Evolutionary conservation across 306 rosid species (phyloP).

Genomic region (Sicyos edulis): DNA sequence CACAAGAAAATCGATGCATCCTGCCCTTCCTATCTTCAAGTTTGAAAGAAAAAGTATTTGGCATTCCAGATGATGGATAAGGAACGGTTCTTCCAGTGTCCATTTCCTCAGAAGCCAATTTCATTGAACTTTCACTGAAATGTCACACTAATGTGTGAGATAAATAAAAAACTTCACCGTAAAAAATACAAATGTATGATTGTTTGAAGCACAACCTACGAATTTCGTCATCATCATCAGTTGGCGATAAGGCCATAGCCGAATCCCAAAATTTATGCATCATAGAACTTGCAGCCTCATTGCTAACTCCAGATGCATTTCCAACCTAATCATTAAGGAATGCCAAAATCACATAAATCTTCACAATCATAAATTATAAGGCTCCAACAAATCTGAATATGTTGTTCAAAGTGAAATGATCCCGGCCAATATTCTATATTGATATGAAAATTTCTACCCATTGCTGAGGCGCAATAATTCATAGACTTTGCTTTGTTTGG

Average conservation of each 20-base stretch:
- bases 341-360: background rate
- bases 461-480: background rate
- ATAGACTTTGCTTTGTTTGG: background rate
- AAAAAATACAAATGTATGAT: slow-evolving; percentile 10
- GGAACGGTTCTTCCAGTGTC: slow-evolving; percentile 48
- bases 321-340: slow-evolving; percentile 56
- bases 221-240: slow-evolving; percentile 66
- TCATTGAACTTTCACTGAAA: slow-evolving; percentile 69
- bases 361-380: background rate
- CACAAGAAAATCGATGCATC: slow-evolving; percentile 24
- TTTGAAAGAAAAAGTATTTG: slow-evolving; percentile 16
- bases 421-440: slow-evolving; percentile 8
- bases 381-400: background rate
- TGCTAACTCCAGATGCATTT: slow-evolving; percentile 45
- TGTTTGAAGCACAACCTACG: slow-evolving; percentile 46
- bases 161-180: slow-evolving; percentile 6
- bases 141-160: slow-evolving; percentile 12
- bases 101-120: slow-evolving; percentile 66
- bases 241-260: slow-evolving; percentile 64
- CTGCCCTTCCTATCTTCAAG: slow-evolving; percentile 22
- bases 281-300: slow-evolving; percentile 66
- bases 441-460: background rate
- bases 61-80: slow-evolving; percentile 31
- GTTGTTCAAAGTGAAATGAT: background rate
- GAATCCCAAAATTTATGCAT: slow-evolving; percentile 98